These are phyloP conservation scores for Fusarium tjaetaba DNA, from an alignment of 2,329 filamentous ascomycete genomes.

Conservation along the genomic window DNA sequence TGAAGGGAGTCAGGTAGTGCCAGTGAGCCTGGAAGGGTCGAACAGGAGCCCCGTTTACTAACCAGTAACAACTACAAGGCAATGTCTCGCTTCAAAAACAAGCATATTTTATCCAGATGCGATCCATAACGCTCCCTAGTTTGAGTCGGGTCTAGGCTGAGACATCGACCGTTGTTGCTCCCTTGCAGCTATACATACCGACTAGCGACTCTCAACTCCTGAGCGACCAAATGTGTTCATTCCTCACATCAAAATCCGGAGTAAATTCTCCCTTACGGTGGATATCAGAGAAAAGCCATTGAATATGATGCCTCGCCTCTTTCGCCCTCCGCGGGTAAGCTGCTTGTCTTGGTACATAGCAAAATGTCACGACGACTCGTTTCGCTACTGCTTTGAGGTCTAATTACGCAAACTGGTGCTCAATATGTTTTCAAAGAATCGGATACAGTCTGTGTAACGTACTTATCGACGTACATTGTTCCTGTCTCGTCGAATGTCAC, in stretches of 20 bases:
- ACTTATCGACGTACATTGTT: background rate
- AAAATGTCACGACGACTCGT: background rate
- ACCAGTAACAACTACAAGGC: background rate
- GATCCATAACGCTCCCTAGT: too few species aligned
- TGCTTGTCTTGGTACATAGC: background rate
- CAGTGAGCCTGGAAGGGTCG: background rate
- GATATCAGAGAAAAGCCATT: rapidly evolving
- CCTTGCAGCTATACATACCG: background rate
- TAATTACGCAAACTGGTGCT: rapidly evolving
- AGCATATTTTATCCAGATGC: background rate
- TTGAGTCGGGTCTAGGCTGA: background rate
- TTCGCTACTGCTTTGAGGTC: background rate
- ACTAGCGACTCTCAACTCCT: background rate
- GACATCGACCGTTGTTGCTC: background rate
- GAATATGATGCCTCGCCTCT: rapidly evolving
- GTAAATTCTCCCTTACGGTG: rapidly evolving
- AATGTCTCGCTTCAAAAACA: background rate
- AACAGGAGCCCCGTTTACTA: background rate
- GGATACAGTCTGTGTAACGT: background rate
- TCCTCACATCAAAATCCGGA: background rate
- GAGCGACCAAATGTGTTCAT: background rate
- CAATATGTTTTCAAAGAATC: background rate
- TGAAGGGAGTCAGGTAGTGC: too few species aligned
- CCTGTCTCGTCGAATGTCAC: too few species aligned
- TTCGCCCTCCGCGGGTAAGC: background rate